Evolutionary conservation across 2,329 filamentous ascomycete genomes (phyloP), one percentile per base, ranked within the genome.

Genomic region (Penicillium sp.): DNA sequence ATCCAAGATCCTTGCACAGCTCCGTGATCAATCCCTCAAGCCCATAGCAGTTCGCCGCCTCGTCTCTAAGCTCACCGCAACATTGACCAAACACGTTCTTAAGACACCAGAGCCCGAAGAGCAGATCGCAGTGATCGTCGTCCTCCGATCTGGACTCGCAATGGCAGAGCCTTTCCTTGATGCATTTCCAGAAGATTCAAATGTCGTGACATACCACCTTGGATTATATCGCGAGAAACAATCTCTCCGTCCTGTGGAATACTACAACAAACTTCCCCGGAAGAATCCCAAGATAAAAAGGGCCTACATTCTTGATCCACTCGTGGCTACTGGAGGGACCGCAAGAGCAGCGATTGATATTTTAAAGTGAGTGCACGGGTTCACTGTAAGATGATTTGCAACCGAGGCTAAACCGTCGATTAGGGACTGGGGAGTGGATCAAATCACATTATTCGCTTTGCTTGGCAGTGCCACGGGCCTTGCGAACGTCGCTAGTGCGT

Each of bases 161-260:
- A 75, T 75, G 72, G 64, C 62, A 23, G 72, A 74, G 34, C 53
- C 68, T 2, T 73, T 74, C 51, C 42, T 71, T 24, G 51, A 53
- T n/a, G 53, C 45, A 9, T 29, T 64, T 52, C 45, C 57, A 49
- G 39, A 54, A 63, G 49, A 60, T 57, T 36, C 63, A 49, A 62
- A 67, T 18, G 60, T 64, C 0, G 60, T 62, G 13, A 61, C 56
- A 47, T 66, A 66, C 41, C 65, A 68, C 46, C 57, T 68, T 47
- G 65, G 65, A 23, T 56, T 68, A 28, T 68, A 66, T 46, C 60
- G 64, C 5, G 65, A 68, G 31, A 56, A 62, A 33, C 51, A 51
- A 1, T 61, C 64, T 2, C 52, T 66, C 12, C 60, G 64, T 15
- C 65, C 65, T 0, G 63, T 66, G 36, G 65, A 68, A 49, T 68